Evolutionary conservation across 305 asterid species (phyloP).

Genomic region (Striga hermonthica): DNA sequence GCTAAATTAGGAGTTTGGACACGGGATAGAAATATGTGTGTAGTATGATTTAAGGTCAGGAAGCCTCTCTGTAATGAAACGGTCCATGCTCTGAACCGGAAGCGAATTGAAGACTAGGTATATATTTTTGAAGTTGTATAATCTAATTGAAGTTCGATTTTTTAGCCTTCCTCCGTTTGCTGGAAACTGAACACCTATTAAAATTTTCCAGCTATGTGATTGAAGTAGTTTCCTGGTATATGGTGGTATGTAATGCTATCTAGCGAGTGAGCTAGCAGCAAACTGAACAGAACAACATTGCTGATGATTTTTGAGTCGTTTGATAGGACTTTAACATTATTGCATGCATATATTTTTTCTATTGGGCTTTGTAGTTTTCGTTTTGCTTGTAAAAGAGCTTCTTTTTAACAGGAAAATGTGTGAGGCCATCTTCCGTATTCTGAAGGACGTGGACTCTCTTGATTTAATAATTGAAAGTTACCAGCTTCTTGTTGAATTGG

Average conservation of each 20-base stretch:
- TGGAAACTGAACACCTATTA: not conserved
- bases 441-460: conserved; percentile 67
- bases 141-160: too few species aligned
- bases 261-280: not conserved
- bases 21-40: not conserved
- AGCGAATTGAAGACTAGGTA: not conserved
- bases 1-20: not conserved
- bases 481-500: conserved; percentile 66
- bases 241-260: not conserved
- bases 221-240: not conserved
- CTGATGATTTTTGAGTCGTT: conserved; percentile 1
- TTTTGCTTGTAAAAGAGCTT: conserved; percentile 16
- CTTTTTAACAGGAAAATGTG: conserved; percentile 54
- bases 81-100: not conserved
- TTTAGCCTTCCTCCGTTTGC: not conserved
- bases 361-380: conserved; percentile 7
- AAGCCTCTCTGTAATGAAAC: not conserved
- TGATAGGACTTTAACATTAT: not conserved
- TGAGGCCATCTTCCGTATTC: conserved; percentile 65
- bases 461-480: conserved; percentile 66
- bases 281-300: conserved; percentile 1
- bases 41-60: not conserved
- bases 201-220: not conserved
- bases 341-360: not conserved
- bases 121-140: not conserved